These are phyloP conservation scores for Neolentinus lepideus DNA, from an alignment of 1,284 basidiomycete genomes.

Conservation along the genomic window DNA sequence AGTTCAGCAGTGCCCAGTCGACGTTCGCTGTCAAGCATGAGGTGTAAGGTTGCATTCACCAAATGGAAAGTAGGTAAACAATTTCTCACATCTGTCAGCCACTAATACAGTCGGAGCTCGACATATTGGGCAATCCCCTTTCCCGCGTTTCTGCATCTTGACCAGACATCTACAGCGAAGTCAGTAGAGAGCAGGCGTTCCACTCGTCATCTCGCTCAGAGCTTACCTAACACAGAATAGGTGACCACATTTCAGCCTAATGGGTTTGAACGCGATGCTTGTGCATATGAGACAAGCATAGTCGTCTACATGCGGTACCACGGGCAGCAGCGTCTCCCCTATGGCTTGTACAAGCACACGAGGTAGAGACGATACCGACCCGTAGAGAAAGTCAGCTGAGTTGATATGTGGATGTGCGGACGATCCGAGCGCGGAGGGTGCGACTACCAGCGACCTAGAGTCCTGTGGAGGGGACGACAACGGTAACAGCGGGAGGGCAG, in stretches of 20 bases:
- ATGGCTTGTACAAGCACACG: conserved; percentile 82
- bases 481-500: conserved; percentile 48
- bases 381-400: conserved; percentile 6
- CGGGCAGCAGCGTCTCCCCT: conserved; percentile 77
- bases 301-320: conserved; percentile 81
- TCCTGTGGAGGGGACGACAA: not conserved
- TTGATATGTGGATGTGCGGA: conserved; percentile 2
- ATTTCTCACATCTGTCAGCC: conserved; percentile 64
- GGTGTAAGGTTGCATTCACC: conserved; percentile 1
- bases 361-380: conserved; percentile 48
- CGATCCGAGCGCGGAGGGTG: not conserved
- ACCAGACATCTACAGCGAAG: conserved; percentile 63
- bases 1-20: conserved; percentile 75
- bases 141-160: conserved; percentile 87
- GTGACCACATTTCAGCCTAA: conserved; percentile 80
- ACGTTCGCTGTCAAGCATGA: conserved; percentile 54
- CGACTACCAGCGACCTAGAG: not conserved
- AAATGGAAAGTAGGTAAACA: conserved; percentile 1
- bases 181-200: not conserved
- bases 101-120: conserved; percentile 67
- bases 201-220: not conserved
- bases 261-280: conserved; percentile 83
- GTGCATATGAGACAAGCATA: conserved; percentile 76
- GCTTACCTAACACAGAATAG: conserved; percentile 80
- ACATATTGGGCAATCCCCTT: conserved; percentile 84